Percentiles rank a stretch among this genome's conserved stretches.
These are phyloP conservation scores for Tuber microsphaerosporum DNA, from an alignment of 495 filamentous ascomycete genomes.

Conservation along the genomic window DNA sequence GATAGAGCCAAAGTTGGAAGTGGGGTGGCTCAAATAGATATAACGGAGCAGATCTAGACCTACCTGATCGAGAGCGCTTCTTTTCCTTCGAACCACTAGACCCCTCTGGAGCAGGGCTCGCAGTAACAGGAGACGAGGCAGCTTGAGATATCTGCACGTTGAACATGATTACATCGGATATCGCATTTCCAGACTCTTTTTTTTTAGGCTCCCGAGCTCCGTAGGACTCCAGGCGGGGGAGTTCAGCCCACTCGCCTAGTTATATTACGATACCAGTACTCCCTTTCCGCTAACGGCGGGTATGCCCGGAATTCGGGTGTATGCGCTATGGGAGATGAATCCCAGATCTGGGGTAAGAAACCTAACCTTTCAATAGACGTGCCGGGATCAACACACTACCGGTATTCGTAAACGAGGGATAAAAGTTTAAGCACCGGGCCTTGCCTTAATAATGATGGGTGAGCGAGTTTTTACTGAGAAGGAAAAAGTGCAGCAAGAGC, in stretches of 20 bases:
- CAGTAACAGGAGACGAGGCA: not conserved
- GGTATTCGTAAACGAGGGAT: not conserved
- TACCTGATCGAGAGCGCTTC: not conserved
- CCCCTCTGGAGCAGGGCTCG: not conserved
- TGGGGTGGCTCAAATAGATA: not conserved
- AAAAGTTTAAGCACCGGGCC: not conserved
- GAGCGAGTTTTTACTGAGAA: not conserved
- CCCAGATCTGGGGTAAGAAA: not conserved
- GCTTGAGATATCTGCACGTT: not conserved
- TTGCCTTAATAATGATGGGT: not conserved
- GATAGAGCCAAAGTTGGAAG: not conserved
- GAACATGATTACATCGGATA: constrained; percentile 4
- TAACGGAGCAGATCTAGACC: not conserved
- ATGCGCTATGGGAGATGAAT: not conserved
- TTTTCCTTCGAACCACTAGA: not conserved
- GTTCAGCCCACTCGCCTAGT: constrained; percentile 3
- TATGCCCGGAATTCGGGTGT: not conserved
- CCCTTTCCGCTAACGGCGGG: not conserved
- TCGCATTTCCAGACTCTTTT: constrained; percentile 2
- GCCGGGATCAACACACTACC: not conserved
- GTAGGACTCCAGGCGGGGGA: not conserved
- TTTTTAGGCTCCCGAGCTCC: constrained; percentile 1
- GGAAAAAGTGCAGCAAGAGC: not conserved
- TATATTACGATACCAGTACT: not conserved
- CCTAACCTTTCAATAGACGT: not conserved